Base-by-base conservation (phyloP, 2,329 filamentous ascomycete species). In the Pseudogymnoascus sp. region DNA sequence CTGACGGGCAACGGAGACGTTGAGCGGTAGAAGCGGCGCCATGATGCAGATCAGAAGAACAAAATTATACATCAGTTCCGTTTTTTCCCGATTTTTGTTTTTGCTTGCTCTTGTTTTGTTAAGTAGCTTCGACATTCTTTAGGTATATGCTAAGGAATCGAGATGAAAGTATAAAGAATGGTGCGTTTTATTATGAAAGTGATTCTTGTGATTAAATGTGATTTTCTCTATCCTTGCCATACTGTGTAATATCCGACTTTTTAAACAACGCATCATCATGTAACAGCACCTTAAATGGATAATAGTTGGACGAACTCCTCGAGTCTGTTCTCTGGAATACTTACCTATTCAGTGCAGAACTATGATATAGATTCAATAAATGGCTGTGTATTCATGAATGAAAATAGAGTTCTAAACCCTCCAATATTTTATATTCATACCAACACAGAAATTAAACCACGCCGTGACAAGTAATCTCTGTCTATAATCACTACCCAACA, bases 81-180 rank as follows among this genome's bases (percentile, higher is more conserved):
- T 42, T 42, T 60, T 60, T 60, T 60, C 36, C 34, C 34, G 21
- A 42, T 60, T 60, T 40, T 60, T 38, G 36, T 60, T 60, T 60
- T 60, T 60, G 36, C 59, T 40, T 38, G 36, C 59, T 60, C 23
- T 60, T 38, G 38, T 60, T 42, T 60, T 38, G 38, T 60, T 60
- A 42, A 60, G 34, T 60, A 40, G 59, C 59, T 60, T 60, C 38
- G 59, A 56, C 23, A 56, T 56, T 56, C 49, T 56, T 56, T 56
- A 56, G 49, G n/a, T 56, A 56, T 56, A 34, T 36, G 28, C 49
- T 56, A 56, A 14, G 23, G 49, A 56, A 56, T 56, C 9, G 28
- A 56, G 49, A 56, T 56, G 49, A 56, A 56, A 56, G 49, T 56
- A 56, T 56, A 56, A 56, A 56, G 49, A 56, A 56, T 21, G 16